These are phyloP conservation scores for Spergularia bocconei DNA, from an alignment of 148 eudicot genomes.

Conservation along the genomic window DNA sequence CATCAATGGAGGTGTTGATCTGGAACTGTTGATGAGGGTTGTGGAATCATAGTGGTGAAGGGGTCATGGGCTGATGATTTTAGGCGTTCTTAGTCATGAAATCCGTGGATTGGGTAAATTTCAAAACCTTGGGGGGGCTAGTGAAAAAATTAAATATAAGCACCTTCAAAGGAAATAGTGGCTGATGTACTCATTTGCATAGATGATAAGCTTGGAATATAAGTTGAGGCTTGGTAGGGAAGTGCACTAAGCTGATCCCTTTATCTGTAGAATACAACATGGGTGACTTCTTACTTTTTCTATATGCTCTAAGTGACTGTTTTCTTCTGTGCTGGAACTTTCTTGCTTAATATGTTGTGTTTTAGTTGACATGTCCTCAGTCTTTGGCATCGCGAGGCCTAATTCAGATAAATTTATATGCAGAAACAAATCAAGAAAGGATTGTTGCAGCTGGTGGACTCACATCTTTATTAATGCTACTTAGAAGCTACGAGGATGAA, in stretches of 20 bases:
- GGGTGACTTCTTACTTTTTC: neutral
- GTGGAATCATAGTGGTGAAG: no score
- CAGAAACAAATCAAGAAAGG: slow-evolving; percentile 91
- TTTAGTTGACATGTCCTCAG: neutral
- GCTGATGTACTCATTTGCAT: neutral
- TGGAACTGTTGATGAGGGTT: no score
- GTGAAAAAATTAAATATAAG: no score
- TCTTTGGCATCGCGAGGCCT: slow-evolving; percentile 6
- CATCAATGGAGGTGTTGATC: no score
- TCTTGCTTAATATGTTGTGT: neutral
- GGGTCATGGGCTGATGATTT: no score
- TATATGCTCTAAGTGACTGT: neutral
- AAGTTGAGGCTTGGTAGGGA: neutral
- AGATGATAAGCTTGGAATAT: neutral
- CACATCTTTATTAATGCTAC: slow-evolving; percentile 90
- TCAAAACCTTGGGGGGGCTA: no score
- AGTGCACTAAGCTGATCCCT: neutral
- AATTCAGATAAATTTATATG: slow-evolving; percentile 14
- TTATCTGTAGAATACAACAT: neutral
- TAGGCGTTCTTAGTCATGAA: no score
- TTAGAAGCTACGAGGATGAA: slow-evolving; percentile 90
- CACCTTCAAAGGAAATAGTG: no score
- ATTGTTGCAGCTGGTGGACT: slow-evolving; percentile 99
- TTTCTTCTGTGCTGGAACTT: neutral
- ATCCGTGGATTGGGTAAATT: no score